phyloP scores from a whole-genome alignment of 768 basidiomycete species.

The Lactarius deliciosus region DNA sequence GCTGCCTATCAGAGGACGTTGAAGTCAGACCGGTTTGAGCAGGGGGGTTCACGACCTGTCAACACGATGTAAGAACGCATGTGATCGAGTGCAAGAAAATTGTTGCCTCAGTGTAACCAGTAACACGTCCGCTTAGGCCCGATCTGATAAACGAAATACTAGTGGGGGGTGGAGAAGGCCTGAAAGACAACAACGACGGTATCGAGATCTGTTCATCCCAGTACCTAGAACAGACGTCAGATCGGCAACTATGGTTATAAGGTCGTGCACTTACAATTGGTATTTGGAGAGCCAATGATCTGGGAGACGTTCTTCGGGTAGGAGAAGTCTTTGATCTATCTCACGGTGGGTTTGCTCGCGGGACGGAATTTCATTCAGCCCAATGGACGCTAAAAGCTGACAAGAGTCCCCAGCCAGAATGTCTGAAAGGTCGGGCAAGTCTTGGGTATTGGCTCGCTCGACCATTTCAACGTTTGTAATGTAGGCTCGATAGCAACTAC shows the following conservation, averaged over 20 bases:
- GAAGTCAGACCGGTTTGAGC: constrained; percentile 75
- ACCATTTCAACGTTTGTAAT: neutral
- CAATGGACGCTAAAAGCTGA: constrained; percentile 52
- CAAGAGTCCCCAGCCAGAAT: constrained; percentile 38
- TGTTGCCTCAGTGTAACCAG: constrained; percentile 77
- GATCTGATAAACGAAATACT: constrained; percentile 68
- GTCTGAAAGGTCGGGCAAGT: neutral
- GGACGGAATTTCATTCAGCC: constrained; percentile 56
- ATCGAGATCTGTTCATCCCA: constrained; percentile 66
- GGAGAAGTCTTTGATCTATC: constrained; percentile 73
- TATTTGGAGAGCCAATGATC: constrained; percentile 74
- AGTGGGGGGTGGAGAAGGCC: constrained; percentile 75
- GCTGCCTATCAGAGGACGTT: constrained; percentile 81
- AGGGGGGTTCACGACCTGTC: constrained; percentile 54
- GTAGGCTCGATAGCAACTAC: neutral
- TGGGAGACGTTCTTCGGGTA: constrained; percentile 65
- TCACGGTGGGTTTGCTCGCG: constrained; percentile 59
- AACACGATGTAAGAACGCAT: neutral
- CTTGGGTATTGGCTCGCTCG: constrained; percentile 5
- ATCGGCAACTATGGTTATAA: constrained; percentile 12
- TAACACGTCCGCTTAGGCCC: constrained; percentile 77
- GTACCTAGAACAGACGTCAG: constrained; percentile 47
- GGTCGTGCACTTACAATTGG: constrained; percentile 64
- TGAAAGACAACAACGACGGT: constrained; percentile 60
- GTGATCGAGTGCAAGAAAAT: neutral